Base-by-base conservation (phyloP, 1,284 basidiomycete genomes). In the Amylostereum areolatum region DNA sequence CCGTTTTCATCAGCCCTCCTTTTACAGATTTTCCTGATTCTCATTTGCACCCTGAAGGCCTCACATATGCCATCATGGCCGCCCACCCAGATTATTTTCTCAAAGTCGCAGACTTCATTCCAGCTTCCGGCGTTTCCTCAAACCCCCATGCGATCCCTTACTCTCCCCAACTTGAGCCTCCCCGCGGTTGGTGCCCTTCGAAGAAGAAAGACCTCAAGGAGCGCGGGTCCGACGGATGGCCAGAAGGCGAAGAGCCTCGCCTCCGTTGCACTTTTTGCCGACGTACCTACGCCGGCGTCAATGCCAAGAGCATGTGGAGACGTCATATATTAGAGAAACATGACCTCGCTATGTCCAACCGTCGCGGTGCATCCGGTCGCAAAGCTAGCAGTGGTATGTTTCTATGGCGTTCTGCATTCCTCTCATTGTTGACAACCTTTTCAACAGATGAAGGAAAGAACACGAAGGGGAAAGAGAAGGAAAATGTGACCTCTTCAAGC, bases 301-400 rank as follows among this genome's bases (percentile, higher is more conserved):
- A 90, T 60, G 88, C 87, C 7, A 89, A 90, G 65, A 89, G 86
- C 57, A 90, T 90, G 87, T 90, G 88, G 87, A 70, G 88, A 50
- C 73, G 87, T 49, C 87, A 90, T 63, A 86, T 90, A 18, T 88
- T 84, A 55, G 87, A 90, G 66, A 90, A 90, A 59, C 87, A 90
- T 64, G 89, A 87, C 65, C 86, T 90, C 58, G 84, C 86, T 31
- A 90, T 90, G 87, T 74, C 85, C 34, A 90, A 90, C 58, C 74
- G 87, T 36, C 78, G 87, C 47, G 87, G 88, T 55, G 80, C 74
- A 43, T 70, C 69, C 43, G 82, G 85, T 41, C 57, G 60, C 5
- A 59, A 59, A 47, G 75, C 79, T 36, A 76, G 83, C 39, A 81
- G 81, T 68, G 6, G n/a, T 34, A 50, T 37, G 12, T 18, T 39